Percentiles rank a stretch among this genome's conserved stretches.
Evolutionary conservation across 768 basidiomycete species (phyloP).

Genomic region (Multifurca ochricompacta): DNA sequence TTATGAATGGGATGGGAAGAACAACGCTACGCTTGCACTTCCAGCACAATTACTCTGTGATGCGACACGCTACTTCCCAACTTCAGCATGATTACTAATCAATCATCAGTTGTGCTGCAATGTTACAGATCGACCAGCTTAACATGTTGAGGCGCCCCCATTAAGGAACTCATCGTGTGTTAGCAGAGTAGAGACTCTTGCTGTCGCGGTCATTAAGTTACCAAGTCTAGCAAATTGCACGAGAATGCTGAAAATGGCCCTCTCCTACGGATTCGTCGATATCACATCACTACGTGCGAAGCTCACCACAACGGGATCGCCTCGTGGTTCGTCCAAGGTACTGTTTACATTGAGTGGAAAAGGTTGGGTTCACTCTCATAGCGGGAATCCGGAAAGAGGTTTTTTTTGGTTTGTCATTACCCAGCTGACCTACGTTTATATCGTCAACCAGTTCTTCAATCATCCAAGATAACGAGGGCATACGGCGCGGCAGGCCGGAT

Average conservation of each 20-base stretch:
- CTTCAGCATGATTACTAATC: too few relatives aligned
- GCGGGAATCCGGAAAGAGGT: slow-evolving; percentile 4
- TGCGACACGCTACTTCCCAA: too few relatives aligned
- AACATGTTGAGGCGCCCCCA: too few relatives aligned
- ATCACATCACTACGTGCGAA: neutral
- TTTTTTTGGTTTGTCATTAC: neutral
- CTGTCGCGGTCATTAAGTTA: neutral
- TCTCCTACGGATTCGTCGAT: slow-evolving; percentile 4
- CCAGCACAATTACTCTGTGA: too few relatives aligned
- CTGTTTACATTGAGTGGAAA: slow-evolving; percentile 6
- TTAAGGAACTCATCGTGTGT: too few relatives aligned
- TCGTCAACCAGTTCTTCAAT: neutral
- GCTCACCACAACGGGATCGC: neutral
- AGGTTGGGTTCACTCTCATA: neutral
- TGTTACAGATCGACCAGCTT: too few relatives aligned
- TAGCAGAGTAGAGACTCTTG: too few relatives aligned
- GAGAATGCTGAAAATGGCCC: neutral
- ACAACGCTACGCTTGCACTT: too few relatives aligned
- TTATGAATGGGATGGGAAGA: neutral
- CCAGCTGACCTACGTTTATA: neutral
- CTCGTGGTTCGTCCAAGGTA: neutral
- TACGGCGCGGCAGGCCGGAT: neutral
- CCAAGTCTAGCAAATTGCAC: neutral
- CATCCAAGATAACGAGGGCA: neutral
- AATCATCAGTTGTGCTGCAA: too few relatives aligned